phyloP scores from a whole-genome alignment of 1,284 basidiomycete genomes.

The Boletus mariae region DNA sequence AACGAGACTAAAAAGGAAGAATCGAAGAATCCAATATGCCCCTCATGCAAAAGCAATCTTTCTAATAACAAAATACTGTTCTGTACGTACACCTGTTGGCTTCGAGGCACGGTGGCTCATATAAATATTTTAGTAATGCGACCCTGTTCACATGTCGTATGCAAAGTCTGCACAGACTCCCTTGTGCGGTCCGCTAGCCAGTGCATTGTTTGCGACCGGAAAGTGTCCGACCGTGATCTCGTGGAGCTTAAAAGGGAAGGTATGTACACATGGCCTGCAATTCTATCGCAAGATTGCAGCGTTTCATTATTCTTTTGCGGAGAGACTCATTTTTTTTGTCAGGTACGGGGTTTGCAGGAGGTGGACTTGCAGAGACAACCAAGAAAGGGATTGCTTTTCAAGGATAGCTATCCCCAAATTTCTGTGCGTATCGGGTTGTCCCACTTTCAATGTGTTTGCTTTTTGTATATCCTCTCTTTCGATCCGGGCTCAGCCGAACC shows the following conservation, averaged over 20 bases:
- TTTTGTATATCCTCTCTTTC: conserved; percentile 1
- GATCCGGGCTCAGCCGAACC: background rate
- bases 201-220: conserved; percentile 79
- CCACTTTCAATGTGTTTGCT: background rate
- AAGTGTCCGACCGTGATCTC: conserved; percentile 62
- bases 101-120: background rate
- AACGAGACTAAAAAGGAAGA: conserved; percentile 46
- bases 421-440: background rate
- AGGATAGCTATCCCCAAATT: conserved; percentile 40
- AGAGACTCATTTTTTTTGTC: conserved; percentile 9
- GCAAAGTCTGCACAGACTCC: conserved; percentile 82
- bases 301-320: background rate
- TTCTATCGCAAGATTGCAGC: background rate
- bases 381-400: conserved; percentile 76
- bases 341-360: conserved; percentile 89
- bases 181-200: conserved; percentile 71
- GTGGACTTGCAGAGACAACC: conserved; percentile 82
- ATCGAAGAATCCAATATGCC: conserved; percentile 67
- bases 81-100: conserved; percentile 45
- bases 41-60: conserved; percentile 82
- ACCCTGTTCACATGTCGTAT: conserved; percentile 81
- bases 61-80: conserved; percentile 74
- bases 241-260: conserved; percentile 80
- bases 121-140: conserved; percentile 53
- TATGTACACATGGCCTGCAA: conserved; percentile 28